These are phyloP conservation scores for Trametes villosa DNA, from an alignment of 768 basidiomycete genomes.

Conservation along the genomic window DNA sequence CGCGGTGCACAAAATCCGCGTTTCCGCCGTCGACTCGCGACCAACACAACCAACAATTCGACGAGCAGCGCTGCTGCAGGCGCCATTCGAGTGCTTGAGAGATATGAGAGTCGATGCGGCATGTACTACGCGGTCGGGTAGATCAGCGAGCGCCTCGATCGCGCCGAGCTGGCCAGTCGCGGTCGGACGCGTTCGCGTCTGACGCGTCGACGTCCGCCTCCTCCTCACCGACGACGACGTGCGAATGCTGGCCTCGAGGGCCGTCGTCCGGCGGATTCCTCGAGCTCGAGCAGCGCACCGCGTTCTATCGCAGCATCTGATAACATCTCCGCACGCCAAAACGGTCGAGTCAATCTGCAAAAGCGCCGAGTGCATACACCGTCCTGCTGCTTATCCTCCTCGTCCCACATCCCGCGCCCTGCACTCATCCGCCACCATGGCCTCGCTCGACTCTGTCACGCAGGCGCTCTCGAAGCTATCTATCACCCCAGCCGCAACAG, in stretches of 20 bases:
- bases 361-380: constrained; percentile 16
- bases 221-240: not conserved
- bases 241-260: constrained; percentile 22
- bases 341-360: constrained; percentile 31
- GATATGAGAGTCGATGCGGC: not conserved
- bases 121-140: constrained; percentile 11
- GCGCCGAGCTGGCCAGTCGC: constrained; percentile 4
- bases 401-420: not conserved
- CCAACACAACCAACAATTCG: too few species aligned
- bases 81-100: too few species aligned
- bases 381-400: not conserved
- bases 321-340: constrained; percentile 26
- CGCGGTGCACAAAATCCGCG: too few species aligned
- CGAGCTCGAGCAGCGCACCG: constrained; percentile 16
- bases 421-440: constrained; percentile 37
- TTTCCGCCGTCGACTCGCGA: too few species aligned
- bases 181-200: constrained; percentile 9
- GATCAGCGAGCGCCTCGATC: constrained; percentile 17
- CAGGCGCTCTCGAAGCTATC: constrained; percentile 55
- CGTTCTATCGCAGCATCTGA: constrained; percentile 30
- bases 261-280: constrained; percentile 17
- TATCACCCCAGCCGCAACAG: constrained; percentile 54
- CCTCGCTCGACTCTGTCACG: constrained; percentile 38
- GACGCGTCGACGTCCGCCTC: constrained; percentile 2
- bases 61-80: too few species aligned